A percentile compares a stretch with the other conserved stretches of the same genome.
phyloP scores from a whole-genome alignment of 2,329 filamentous ascomycete genomes.

The Arthrinium phaeospermum region DNA sequence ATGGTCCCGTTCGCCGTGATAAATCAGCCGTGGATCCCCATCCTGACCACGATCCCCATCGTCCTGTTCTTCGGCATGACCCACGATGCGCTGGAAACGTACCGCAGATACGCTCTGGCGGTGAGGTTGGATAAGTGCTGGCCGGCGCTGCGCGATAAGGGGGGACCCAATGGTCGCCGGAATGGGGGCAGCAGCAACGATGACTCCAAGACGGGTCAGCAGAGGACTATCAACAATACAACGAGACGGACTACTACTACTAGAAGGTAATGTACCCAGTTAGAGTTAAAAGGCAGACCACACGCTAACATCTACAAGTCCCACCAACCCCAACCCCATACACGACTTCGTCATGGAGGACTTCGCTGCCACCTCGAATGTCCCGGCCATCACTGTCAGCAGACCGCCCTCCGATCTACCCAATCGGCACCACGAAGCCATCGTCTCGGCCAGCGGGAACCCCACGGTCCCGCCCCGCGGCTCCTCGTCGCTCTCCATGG shows the following conservation, averaged over 20 bases:
- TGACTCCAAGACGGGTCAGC: not conserved
- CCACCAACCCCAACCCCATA: not conserved
- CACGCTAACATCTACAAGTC: not conserved
- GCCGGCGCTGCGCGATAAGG: not conserved
- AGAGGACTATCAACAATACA: not conserved
- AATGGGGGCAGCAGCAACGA: not conserved
- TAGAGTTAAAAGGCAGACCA: accelerated
- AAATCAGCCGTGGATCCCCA: conserved; percentile 56
- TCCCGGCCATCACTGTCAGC: not conserved
- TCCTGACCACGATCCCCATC: conserved; percentile 53
- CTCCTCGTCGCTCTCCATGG: not conserved
- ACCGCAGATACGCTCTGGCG: conserved; percentile 40
- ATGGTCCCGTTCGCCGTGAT: conserved; percentile 45
- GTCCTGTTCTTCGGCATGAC: conserved; percentile 62
- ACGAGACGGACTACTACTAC: not conserved
- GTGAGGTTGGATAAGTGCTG: conserved; percentile 24
- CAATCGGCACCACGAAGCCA: conserved; percentile 5
- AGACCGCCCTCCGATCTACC: not conserved
- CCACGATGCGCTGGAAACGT: conserved; percentile 57
- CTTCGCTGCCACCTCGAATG: not conserved
- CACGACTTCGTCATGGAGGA: not conserved
- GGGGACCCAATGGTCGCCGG: too few species aligned
- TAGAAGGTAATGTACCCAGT: not conserved
- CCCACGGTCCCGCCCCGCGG: not conserved
- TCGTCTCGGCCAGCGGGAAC: not conserved